phyloP scores from a whole-genome alignment of 2,329 filamentous ascomycete species.

The Metarhizium anisopliae region DNA sequence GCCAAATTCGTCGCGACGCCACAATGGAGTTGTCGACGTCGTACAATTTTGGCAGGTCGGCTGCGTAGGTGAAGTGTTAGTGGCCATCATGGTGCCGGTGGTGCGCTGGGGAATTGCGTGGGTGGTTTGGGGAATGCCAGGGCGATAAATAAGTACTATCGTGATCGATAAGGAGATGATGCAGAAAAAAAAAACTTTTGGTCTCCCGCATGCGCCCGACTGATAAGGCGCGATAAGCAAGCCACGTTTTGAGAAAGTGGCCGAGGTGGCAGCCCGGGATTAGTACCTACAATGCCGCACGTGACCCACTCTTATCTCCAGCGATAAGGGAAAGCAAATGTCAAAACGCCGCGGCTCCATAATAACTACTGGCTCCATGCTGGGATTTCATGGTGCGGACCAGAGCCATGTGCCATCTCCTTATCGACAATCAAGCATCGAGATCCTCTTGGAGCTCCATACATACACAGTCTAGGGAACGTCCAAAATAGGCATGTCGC shows the following conservation, averaged over 20 bases:
- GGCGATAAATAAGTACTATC: conserved; percentile 24
- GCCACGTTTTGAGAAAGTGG: conserved; percentile 5
- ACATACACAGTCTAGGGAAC: background rate
- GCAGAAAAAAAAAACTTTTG: conserved; percentile 25
- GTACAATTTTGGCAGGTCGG: conserved; percentile 94
- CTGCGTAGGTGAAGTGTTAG: conserved; percentile 60
- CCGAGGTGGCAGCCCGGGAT: background rate
- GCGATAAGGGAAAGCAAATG: background rate
- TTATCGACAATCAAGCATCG: background rate
- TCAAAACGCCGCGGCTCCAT: background rate
- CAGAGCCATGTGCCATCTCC: background rate
- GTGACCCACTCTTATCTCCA: conserved; percentile 16
- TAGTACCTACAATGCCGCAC: conserved; percentile 16
- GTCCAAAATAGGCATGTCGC: background rate
- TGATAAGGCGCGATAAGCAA: conserved; percentile 28
- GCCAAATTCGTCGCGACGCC: conserved; percentile 93
- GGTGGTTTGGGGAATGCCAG: conserved; percentile 16
- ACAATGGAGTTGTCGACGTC: conserved; percentile 91
- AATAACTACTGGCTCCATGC: no score
- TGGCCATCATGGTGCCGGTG: conserved; percentile 39
- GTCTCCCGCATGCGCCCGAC: conserved; percentile 17
- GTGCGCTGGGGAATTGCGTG: conserved; percentile 19
- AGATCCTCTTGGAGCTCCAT: background rate
- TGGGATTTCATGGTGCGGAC: no score
- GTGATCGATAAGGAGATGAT: conserved; percentile 28